These are phyloP conservation scores for Favolaschia claudopus DNA, from an alignment of 768 basidiomycete species.

Conservation along the genomic window DNA sequence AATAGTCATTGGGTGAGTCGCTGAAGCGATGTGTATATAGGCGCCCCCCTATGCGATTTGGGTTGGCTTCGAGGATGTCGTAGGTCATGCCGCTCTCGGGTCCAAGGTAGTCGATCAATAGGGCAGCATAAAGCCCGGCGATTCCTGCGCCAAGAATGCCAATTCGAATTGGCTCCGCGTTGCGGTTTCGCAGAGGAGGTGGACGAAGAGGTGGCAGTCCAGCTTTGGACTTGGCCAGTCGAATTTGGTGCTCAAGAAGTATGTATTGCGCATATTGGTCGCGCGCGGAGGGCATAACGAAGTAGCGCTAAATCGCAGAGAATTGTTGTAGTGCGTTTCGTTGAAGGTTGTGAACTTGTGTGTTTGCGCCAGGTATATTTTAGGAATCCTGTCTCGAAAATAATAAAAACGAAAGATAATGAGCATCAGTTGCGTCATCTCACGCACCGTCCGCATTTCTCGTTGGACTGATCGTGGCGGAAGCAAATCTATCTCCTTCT, in stretches of 20 bases:
- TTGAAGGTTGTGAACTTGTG: slow-evolving; percentile 1
- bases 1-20: slow-evolving; percentile 3
- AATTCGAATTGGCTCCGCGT: slow-evolving; percentile 19
- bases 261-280: slow-evolving; percentile 12
- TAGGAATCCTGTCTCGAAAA: too few species aligned
- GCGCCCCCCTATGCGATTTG: slow-evolving; percentile 49
- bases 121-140: slow-evolving; percentile 49
- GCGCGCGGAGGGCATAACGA: slow-evolving; percentile 8
- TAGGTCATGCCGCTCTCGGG: slow-evolving; percentile 41
- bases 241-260: slow-evolving; percentile 9
- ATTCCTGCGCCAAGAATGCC: slow-evolving; percentile 46
- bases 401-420: too few species aligned
- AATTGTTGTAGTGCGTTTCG: neutral
- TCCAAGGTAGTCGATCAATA: slow-evolving; percentile 50
- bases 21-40: slow-evolving; percentile 52
- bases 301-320: neutral
- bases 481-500: too few species aligned
- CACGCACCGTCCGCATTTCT: too few species aligned
- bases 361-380: too few species aligned
- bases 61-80: slow-evolving; percentile 52
- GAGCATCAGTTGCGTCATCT: too few species aligned
- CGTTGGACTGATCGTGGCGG: too few species aligned
- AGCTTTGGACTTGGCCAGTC: slow-evolving; percentile 10
- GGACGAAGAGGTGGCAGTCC: slow-evolving; percentile 10
- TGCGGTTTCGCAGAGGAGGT: neutral